Evolutionary conservation across 2,329 filamentous ascomycete species (phyloP).

Genomic region (Colletotrichum phormii): DNA sequence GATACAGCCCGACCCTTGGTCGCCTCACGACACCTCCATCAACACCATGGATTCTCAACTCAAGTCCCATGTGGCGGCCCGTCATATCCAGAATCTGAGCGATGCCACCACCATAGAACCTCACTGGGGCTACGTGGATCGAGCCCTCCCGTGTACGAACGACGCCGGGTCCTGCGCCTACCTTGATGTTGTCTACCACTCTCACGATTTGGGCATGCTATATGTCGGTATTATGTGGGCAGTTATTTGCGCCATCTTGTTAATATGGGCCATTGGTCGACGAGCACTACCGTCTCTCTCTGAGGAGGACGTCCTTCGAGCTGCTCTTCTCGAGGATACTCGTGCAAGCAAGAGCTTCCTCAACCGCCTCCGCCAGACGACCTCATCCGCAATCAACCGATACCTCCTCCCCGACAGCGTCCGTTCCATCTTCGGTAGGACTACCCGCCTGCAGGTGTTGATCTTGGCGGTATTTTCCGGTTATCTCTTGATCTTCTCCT

Average conservation of each 20-base stretch:
- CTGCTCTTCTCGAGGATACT: slow-evolving; percentile 20
- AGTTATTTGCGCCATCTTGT: slow-evolving; percentile 55
- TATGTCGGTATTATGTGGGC: slow-evolving; percentile 64
- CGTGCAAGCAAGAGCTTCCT: slow-evolving; percentile 22
- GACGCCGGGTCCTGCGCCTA: slow-evolving; percentile 61
- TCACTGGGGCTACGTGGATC: slow-evolving; percentile 62
- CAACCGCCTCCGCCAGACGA: slow-evolving; percentile 49
- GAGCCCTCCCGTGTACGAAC: slow-evolving; percentile 57
- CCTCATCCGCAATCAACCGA: slow-evolving; percentile 43
- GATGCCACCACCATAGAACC: slow-evolving; percentile 49
- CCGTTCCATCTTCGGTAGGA: slow-evolving; percentile 71
- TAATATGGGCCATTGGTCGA: slow-evolving; percentile 54
- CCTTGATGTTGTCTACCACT: slow-evolving; percentile 62
- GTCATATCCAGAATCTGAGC: slow-evolving; percentile 55
- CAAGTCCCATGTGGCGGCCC: slow-evolving; percentile 27
- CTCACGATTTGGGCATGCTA: slow-evolving; percentile 62
- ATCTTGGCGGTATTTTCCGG: slow-evolving; percentile 67
- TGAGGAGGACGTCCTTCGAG: slow-evolving; percentile 31
- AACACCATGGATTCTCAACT: slow-evolving; percentile 30
- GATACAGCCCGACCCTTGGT: neutral
- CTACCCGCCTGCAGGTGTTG: slow-evolving; percentile 75
- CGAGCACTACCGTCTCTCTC: slow-evolving; percentile 37
- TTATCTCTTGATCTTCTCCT: slow-evolving; percentile 77
- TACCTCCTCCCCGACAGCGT: slow-evolving; percentile 72
- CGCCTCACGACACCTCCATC: neutral